Conservation (phyloP, 805 yeast species). For the Kurtzmaniella cleridarum region DNA sequence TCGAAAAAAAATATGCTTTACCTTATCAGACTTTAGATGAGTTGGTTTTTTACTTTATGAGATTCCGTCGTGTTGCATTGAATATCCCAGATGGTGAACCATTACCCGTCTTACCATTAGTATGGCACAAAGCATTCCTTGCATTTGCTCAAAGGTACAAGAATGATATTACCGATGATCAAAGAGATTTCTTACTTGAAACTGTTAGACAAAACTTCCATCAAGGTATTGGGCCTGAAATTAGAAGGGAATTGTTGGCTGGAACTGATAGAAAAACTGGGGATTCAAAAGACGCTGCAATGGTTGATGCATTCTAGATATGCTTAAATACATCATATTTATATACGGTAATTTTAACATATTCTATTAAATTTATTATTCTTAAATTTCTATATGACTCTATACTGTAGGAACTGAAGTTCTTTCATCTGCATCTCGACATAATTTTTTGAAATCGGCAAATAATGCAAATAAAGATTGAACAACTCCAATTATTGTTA, state of each 20-base stretch:
- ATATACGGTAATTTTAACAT: constrained; percentile 1
- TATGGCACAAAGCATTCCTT: constrained; percentile 95
- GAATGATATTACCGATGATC: constrained; percentile 98
- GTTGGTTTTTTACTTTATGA: constrained; percentile 88
- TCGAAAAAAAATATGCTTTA: constrained; percentile 93
- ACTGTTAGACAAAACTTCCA: constrained; percentile 89
- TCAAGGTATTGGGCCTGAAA: constrained; percentile 85
- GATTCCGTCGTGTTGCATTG: constrained; percentile 65
- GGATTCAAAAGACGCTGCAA: constrained; percentile 26
- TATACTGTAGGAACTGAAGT: constrained; percentile 15
- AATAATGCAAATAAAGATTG: constrained; percentile 35
- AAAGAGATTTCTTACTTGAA: constrained; percentile 88
- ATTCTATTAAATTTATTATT: neutral
- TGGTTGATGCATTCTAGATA: constrained; percentile 33
- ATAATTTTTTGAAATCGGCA: constrained; percentile 32
- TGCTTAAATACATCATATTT: neutral
- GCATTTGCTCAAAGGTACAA: constrained; percentile 95
- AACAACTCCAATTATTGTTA: constrained; percentile 41
- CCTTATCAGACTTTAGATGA: constrained; percentile 97
- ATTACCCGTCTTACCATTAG: constrained; percentile 74
- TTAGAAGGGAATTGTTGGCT: constrained; percentile 86
- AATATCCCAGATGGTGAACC: constrained; percentile 34
- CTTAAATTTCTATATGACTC: neutral
- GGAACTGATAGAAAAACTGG: constrained; percentile 61
- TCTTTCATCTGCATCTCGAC: constrained; percentile 35